These are phyloP conservation scores for Trichoderma koningiopsis DNA, from an alignment of 2,329 filamentous ascomycete genomes.

Conservation along the genomic window DNA sequence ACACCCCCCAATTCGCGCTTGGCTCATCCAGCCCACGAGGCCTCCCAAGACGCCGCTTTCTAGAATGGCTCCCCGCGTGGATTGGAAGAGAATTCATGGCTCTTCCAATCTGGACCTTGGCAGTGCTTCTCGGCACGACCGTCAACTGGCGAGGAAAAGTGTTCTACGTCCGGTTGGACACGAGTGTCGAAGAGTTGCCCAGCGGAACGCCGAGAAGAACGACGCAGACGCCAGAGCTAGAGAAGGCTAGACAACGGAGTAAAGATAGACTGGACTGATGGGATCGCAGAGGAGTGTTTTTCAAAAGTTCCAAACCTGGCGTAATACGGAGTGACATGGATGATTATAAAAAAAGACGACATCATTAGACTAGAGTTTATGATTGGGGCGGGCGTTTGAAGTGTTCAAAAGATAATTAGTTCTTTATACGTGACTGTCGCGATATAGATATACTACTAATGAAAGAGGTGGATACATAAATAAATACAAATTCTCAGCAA, in stretches of 20 bases:
- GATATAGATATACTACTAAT: background rate
- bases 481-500: background rate
- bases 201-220: conserved; percentile 13
- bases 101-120: conserved; percentile 86
- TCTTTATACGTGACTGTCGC: background rate
- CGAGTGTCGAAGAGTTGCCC: conserved; percentile 64
- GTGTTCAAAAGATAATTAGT: background rate
- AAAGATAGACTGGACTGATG: conserved; percentile 35
- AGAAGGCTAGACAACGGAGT: conserved; percentile 30
- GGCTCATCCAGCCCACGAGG: conserved; percentile 43
- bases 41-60: conserved; percentile 57
- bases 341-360: background rate
- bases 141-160: conserved; percentile 84
- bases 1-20: conserved; percentile 75
- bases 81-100: conserved; percentile 79
- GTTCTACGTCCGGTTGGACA: conserved; percentile 82
- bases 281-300: background rate
- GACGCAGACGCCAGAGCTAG: conserved; percentile 30
- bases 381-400: background rate
- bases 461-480: background rate
- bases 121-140: conserved; percentile 82
- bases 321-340: background rate
- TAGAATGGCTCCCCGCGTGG: conserved; percentile 80
- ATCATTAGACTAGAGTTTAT: background rate
- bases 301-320: background rate